Conservation (phyloP, 352 stramenopile genomes). For the Phytophthora sp. region DNA sequence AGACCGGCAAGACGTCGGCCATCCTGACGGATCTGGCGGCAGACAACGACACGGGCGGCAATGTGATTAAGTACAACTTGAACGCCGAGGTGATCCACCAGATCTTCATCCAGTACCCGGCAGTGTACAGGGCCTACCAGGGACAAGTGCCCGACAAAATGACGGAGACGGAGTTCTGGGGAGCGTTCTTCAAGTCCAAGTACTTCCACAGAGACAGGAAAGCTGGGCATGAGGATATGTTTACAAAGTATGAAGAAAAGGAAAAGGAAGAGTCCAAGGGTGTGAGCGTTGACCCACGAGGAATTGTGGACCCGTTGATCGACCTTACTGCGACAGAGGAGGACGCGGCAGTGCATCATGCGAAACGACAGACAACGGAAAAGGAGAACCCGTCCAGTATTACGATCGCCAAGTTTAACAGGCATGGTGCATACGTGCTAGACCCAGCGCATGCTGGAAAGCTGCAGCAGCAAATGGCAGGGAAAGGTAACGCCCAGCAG, state of each 20-base stretch:
- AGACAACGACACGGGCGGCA: slow-evolving; percentile 71
- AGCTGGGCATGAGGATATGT: slow-evolving; percentile 83
- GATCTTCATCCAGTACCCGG: slow-evolving; percentile 91
- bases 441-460: slow-evolving; percentile 76
- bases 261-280: slow-evolving; percentile 61
- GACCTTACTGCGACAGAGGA: slow-evolving; percentile 79
- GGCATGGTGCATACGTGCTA: slow-evolving; percentile 83
- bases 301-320: slow-evolving; percentile 77
- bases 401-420: slow-evolving; percentile 89
- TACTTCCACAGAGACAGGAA: slow-evolving; percentile 90
- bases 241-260: slow-evolving; percentile 86
- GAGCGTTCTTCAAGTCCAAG: slow-evolving; percentile 90
- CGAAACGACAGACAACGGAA: slow-evolving; percentile 28
- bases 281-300: slow-evolving; percentile 58
- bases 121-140: slow-evolving; percentile 86
- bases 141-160: slow-evolving; percentile 89
- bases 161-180: slow-evolving; percentile 90
- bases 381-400: slow-evolving; percentile 68
- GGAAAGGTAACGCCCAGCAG: slow-evolving; percentile 17
- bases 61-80: slow-evolving; percentile 91
- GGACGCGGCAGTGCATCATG: slow-evolving; percentile 54
- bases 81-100: slow-evolving; percentile 91
- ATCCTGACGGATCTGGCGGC: slow-evolving; percentile 83
- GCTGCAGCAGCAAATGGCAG: slow-evolving; percentile 36
- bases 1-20: slow-evolving; percentile 83